Conservation (phyloP, 306 rosid genomes). For the Cucumis sativus region DNA sequence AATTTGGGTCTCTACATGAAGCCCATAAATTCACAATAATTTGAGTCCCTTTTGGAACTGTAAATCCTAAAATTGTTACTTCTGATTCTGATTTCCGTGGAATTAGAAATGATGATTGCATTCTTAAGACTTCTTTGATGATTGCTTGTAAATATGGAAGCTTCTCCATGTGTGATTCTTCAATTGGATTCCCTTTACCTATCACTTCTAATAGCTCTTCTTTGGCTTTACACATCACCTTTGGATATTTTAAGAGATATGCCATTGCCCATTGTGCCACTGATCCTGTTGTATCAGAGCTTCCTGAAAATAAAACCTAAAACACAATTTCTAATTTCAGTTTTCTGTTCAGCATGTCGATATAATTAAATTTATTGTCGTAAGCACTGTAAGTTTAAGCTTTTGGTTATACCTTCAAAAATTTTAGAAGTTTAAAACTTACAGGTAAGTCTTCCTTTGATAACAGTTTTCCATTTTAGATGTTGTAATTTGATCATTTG, state of each 20-base stretch:
- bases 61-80: neutral
- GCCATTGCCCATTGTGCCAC: slow-evolving; percentile 1
- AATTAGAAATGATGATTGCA: neutral
- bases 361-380: too few relatives aligned
- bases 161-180: slow-evolving; percentile 2
- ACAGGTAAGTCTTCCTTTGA: too few relatives aligned
- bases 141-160: slow-evolving; percentile 9
- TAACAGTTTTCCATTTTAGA: too few relatives aligned
- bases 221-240: neutral
- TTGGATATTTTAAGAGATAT: neutral
- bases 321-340: too few relatives aligned
- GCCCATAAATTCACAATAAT: neutral
- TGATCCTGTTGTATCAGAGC: neutral
- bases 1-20: neutral
- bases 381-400: too few relatives aligned
- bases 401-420: too few relatives aligned
- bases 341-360: too few relatives aligned
- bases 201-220: neutral
- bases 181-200: neutral
- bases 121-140: neutral
- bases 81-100: neutral
- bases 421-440: too few relatives aligned
- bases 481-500: too few relatives aligned
- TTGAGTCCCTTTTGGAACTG: neutral
- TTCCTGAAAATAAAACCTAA: neutral